These are phyloP conservation scores for Avena sativa DNA, from an alignment of 176 grass and related monocot genomes.

Conservation along the genomic window DNA sequence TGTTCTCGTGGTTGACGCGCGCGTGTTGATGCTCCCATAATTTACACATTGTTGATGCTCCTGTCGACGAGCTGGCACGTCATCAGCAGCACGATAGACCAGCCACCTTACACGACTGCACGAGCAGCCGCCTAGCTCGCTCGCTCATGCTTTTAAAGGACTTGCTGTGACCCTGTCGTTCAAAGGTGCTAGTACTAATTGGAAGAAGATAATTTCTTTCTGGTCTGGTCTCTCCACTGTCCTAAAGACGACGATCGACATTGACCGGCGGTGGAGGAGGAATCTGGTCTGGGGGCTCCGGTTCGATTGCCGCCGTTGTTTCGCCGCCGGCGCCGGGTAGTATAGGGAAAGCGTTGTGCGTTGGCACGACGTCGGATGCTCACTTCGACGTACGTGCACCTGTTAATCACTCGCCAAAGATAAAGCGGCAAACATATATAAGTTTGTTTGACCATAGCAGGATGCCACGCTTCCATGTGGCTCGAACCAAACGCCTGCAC, in stretches of 20 bases:
- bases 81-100: conserved; percentile 16
- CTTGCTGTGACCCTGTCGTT: neutral
- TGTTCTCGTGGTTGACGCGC: conserved; percentile 25
- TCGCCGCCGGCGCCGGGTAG: too few relatives aligned
- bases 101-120: conserved; percentile 27
- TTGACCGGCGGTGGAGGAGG: conserved; percentile 23
- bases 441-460: too few relatives aligned
- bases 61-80: neutral
- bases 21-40: conserved; percentile 10
- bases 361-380: neutral
- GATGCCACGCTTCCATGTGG: too few relatives aligned
- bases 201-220: conserved; percentile 4
- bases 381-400: neutral
- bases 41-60: conserved; percentile 33
- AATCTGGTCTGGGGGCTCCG: neutral
- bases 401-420: too few relatives aligned
- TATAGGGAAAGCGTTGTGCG: neutral
- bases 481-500: too few relatives aligned
- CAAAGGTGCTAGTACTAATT: neutral
- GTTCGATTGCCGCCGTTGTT: conserved; percentile 28
- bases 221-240: conserved; percentile 16
- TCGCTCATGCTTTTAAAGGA: neutral
- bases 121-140: too few relatives aligned
- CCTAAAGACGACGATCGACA: neutral
- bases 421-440: too few relatives aligned